Conservation (phyloP, 495 filamentous ascomycete genomes). For the Aspergillus bertholletiae region DNA sequence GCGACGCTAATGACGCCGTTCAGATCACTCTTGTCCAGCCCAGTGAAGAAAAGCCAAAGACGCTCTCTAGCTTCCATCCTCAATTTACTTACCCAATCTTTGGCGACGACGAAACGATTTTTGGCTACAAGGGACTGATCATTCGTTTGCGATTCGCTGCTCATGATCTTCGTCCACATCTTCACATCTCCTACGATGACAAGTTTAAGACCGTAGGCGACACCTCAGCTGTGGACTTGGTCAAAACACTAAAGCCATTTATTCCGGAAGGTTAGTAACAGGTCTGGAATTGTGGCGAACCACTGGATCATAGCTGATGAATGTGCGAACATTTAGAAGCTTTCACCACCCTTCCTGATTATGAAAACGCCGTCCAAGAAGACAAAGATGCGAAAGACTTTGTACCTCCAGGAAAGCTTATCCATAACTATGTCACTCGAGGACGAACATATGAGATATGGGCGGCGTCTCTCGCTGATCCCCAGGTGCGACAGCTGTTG, state of each 20-base stretch:
- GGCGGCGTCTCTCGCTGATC: constrained; percentile 53
- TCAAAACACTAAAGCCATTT: constrained; percentile 60
- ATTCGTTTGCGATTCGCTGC: constrained; percentile 77
- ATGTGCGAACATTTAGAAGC: constrained; percentile 46
- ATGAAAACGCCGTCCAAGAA: constrained; percentile 53
- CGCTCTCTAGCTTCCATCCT: constrained; percentile 69
- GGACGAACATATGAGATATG: constrained; percentile 59
- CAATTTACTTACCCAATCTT: constrained; percentile 90
- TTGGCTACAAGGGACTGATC: constrained; percentile 78
- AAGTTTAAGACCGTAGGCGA: constrained; percentile 74
- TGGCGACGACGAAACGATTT: constrained; percentile 84
- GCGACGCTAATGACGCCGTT: constrained; percentile 70
- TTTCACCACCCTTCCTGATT: constrained; percentile 57
- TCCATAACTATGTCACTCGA: constrained; percentile 47
- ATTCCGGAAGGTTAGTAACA: constrained; percentile 58
- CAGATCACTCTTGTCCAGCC: constrained; percentile 66
- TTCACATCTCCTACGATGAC: constrained; percentile 67
- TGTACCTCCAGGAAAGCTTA: constrained; percentile 54
- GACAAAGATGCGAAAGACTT: constrained; percentile 54
- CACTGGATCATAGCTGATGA: not conserved
- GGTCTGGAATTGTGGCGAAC: no score
- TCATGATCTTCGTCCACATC: constrained; percentile 72
- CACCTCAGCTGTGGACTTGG: constrained; percentile 62
- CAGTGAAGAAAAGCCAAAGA: constrained; percentile 49
- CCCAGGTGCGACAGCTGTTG: constrained; percentile 59